Evolutionary conservation across 768 basidiomycete genomes (phyloP), one percentile per base, ranked within the genome.

Genomic region (Naematelia aurantialba): DNA sequence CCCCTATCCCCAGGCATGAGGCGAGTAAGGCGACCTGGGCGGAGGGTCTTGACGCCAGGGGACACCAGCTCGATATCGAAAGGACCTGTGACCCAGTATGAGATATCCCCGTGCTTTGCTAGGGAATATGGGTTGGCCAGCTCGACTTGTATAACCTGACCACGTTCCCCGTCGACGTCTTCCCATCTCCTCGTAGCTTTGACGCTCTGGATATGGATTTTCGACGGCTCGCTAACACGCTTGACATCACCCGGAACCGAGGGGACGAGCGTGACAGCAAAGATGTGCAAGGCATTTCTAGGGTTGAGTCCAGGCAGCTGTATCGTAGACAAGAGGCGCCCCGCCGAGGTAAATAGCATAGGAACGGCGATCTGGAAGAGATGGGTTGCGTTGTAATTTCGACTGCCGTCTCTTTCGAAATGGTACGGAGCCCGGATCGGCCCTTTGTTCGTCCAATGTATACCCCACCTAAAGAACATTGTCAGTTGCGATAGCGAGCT

Each of bases 1-100:
- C 21, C 25, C 27, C 47, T 19, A 29, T 56, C 55, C n/a, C 55
- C 55, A n/a, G 55, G 55, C 45, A 56, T 56, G 25, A 56, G 25
- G 17, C 55, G 17, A 12, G 21, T 11, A 24, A 56, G 17, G 1
- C 22, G 22, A n/a, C 19, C 55, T 2, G 19, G 14, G 17, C 45
- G n/a, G 30, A 47, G 13, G 24, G 55, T 56, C 24, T 45, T 13
- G 42, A 46, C 26, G 12, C 45, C 55, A 11, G 45, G 21, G 2
- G 42, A 42, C 17, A 10, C 19, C 8, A 56, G 44, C 22, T 14
- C 13, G 17, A 56, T 29, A 24, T 27, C 5, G 21, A 47, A 4
- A 13, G 42, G 21, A 22, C 26, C 19, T 4, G 17, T 24, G 14
- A 47, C 45, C 55, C 55, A 56, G 17, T 22, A 45, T 14, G 42